Evolutionary conservation across 2,329 filamentous ascomycete genomes (phyloP).

Genomic region (Xylaria sp.): DNA sequence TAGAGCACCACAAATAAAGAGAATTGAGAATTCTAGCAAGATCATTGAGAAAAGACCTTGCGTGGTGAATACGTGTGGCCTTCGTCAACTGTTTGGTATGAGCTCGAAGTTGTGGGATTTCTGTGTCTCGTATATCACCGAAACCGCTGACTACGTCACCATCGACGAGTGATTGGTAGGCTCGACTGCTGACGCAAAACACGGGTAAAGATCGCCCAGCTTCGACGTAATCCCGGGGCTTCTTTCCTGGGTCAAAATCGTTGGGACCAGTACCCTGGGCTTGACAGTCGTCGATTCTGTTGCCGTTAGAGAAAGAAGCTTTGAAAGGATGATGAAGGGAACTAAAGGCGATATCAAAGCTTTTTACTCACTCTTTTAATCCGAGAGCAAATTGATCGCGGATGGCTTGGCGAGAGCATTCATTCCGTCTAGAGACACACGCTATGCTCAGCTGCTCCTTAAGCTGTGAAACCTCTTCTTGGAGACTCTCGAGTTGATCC

Average conservation of each 20-base stretch:
- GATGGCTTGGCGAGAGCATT: conserved; percentile 63
- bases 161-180: conserved; percentile 67
- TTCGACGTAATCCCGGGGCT: conserved; percentile 65
- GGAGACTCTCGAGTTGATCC: conserved; percentile 48
- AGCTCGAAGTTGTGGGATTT: conserved; percentile 65
- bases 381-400: conserved; percentile 67
- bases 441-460: conserved; percentile 34
- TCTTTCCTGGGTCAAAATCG: conserved; percentile 63
- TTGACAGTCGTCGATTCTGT: conserved; percentile 62
- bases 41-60: conserved; percentile 61
- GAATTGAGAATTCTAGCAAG: conserved; percentile 56
- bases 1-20: conserved; percentile 37
- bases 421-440: conserved; percentile 65
- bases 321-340: not conserved
- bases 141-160: conserved; percentile 60
- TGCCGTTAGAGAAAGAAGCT: conserved; percentile 1
- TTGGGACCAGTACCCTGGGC: conserved; percentile 59
- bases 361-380: conserved; percentile 60
- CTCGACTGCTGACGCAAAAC: conserved; percentile 71
- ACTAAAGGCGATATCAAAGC: not conserved
- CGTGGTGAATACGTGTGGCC: conserved; percentile 49
- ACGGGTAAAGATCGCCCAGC: conserved; percentile 66
- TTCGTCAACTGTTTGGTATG: conserved; percentile 69
- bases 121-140: conserved; percentile 61
- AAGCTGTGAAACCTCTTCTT: conserved; percentile 48